These are phyloP conservation scores for Apophysomyces elegans DNA, from an alignment of 371 early-diverging fungal genomes.

Conservation along the genomic window DNA sequence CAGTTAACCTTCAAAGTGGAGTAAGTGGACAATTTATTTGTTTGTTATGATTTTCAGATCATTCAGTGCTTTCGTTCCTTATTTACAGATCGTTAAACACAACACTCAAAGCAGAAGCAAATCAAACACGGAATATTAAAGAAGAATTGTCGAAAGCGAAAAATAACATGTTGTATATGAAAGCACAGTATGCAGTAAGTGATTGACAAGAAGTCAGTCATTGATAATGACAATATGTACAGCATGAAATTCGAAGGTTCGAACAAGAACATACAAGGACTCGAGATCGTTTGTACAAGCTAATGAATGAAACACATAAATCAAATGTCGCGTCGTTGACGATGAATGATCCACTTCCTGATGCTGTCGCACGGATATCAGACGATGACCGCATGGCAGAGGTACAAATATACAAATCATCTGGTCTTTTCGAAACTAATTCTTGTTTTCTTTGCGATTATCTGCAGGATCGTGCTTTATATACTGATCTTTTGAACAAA, in stretches of 20 bases:
- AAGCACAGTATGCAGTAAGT: constrained; percentile 51
- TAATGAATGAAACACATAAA: constrained; percentile 40
- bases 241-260: constrained; percentile 50
- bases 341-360: constrained; percentile 32
- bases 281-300: constrained; percentile 41
- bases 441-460: not conserved
- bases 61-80: not conserved
- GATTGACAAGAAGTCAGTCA: not conserved
- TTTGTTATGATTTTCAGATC: not conserved
- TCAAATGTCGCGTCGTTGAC: constrained; percentile 28
- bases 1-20: constrained; percentile 17
- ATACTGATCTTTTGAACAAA: constrained; percentile 31
- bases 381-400: constrained; percentile 18
- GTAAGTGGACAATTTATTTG: constrained; percentile 13
- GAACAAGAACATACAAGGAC: constrained; percentile 46
- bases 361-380: not conserved
- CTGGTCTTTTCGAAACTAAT: constrained; percentile 6
- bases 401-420: constrained; percentile 8
- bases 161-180: constrained; percentile 49
- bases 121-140: constrained; percentile 29
- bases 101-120: constrained; percentile 20
- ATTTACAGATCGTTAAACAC: constrained; percentile 24
- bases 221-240: not conserved
- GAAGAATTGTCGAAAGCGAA: constrained; percentile 47
- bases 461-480: constrained; percentile 29